Percentiles rank a stretch among this genome's conserved stretches.
phyloP scores from a whole-genome alignment of 2,329 filamentous ascomycete genomes.

The Fusarium duplospermum region DNA sequence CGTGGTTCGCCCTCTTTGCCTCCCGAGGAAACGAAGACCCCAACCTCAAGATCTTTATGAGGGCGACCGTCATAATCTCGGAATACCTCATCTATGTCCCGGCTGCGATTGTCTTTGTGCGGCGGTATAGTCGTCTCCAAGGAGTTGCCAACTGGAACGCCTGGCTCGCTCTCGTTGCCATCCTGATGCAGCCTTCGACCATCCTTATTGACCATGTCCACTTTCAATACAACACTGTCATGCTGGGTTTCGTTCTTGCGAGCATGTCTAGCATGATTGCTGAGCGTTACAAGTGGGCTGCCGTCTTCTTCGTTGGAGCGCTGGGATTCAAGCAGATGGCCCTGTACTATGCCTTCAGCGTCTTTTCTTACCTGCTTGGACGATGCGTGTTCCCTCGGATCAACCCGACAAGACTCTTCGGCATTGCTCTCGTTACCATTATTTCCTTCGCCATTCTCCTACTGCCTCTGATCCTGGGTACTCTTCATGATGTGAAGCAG shows the following conservation, averaged over 20 bases:
- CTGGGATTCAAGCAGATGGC: slow-evolving; percentile 99
- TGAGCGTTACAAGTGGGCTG: slow-evolving; percentile 86
- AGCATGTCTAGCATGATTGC: slow-evolving; percentile 91
- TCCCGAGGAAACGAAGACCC: slow-evolving; percentile 86
- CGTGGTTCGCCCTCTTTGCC: slow-evolving; percentile 87
- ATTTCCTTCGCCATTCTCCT: slow-evolving; percentile 80
- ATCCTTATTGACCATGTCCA: slow-evolving; percentile 95
- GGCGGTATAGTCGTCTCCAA: slow-evolving; percentile 81
- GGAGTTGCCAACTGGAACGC: slow-evolving; percentile 84
- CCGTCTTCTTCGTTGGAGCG: slow-evolving; percentile 91
- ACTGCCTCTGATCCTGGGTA: slow-evolving; percentile 78
- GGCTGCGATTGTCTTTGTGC: slow-evolving; percentile 84
- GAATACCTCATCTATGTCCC: slow-evolving; percentile 93
- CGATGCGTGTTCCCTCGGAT: slow-evolving; percentile 82
- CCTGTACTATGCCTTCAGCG: slow-evolving; percentile 92
- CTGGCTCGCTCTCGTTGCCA: slow-evolving; percentile 86
- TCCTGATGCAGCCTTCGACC: slow-evolving; percentile 90
- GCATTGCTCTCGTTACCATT: slow-evolving; percentile 79
- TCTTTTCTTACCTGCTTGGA: slow-evolving; percentile 92
- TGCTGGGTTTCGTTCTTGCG: slow-evolving; percentile 90
- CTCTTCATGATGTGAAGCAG: slow-evolving; percentile 74
- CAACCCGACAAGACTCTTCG: slow-evolving; percentile 74
- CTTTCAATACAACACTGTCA: slow-evolving; percentile 99
- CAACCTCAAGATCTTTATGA: slow-evolving; percentile 92
- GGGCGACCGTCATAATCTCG: slow-evolving; percentile 88